phyloP scores from a whole-genome alignment of 352 stramenopile species.

The Pythium monospermum region DNA sequence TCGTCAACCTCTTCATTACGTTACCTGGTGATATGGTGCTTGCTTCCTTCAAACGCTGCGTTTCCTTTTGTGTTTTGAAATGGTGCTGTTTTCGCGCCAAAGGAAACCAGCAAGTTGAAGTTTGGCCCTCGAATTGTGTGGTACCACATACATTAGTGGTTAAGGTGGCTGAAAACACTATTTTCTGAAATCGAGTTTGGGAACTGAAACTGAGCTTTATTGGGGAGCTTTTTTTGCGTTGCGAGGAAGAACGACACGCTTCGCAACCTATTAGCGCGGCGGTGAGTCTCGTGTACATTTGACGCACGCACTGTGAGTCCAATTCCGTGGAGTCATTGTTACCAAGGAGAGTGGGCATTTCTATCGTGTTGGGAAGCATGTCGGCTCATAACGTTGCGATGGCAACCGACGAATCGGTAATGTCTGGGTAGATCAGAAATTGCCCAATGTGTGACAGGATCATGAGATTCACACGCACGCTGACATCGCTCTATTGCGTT shows the following conservation, averaged over 20 bases:
- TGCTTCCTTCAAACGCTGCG: background rate
- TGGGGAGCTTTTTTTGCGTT: conserved; percentile 18
- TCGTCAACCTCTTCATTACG: no score
- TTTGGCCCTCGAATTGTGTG: background rate
- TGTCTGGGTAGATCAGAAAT: no score
- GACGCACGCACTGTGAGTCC: no score
- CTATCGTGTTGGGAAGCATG: no score
- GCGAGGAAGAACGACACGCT: background rate
- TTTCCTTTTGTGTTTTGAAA: background rate
- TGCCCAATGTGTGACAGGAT: no score
- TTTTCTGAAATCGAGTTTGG: background rate
- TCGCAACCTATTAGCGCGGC: background rate
- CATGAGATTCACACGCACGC: no score
- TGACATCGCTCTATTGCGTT: background rate
- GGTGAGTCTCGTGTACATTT: no score
- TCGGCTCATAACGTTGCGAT: no score
- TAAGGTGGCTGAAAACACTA: conserved; percentile 3
- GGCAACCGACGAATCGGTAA: conserved; percentile 16
- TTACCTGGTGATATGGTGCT: no score
- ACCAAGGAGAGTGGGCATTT: no score
- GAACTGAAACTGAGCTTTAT: conserved; percentile 8
- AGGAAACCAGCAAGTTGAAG: conserved; percentile 10
- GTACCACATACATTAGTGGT: background rate
- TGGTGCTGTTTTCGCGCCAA: background rate
- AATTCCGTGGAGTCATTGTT: no score